Conservation (phyloP, 2,329 filamentous ascomycete genomes). For the Chalaropsis thielavioides region DNA sequence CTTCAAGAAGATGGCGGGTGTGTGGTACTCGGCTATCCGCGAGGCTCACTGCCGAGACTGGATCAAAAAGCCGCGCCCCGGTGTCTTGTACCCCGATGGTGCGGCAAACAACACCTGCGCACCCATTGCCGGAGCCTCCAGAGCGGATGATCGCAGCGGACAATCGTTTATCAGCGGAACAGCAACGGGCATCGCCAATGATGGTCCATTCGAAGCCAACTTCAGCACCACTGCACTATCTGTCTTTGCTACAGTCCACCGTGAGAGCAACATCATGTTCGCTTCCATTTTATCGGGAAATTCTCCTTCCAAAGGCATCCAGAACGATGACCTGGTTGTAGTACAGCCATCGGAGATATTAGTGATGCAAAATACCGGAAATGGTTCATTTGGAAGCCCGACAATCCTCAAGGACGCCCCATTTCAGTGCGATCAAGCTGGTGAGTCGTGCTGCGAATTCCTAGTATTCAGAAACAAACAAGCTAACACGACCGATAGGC, state of each 20-base stretch:
- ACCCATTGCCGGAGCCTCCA: conserved; percentile 1
- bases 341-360: background rate
- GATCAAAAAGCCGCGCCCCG: conserved; percentile 14
- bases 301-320: background rate
- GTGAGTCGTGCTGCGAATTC: background rate
- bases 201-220: conserved; percentile 9
- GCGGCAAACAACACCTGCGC: background rate
- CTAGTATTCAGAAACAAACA: background rate
- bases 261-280: conserved; percentile 12
- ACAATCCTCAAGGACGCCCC: background rate
- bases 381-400: background rate
- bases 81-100: conserved; percentile 10
- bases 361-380: background rate
- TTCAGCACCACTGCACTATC: background rate
- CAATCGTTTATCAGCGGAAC: conserved; percentile 4
- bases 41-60: conserved; percentile 20
- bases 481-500: background rate
- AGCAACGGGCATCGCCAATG: background rate
- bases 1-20: conserved; percentile 30
- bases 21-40: conserved; percentile 25
- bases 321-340: conserved; percentile 10
- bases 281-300: conserved; percentile 15
- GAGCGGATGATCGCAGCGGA: conserved; percentile 7
- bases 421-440: conserved; percentile 7
- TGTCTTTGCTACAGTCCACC: background rate